A percentile compares a stretch with the other conserved stretches of the same genome.
These are phyloP conservation scores for Cyclotella kingstonii DNA, from an alignment of 108 stramenopile species.

Conservation along the genomic window DNA sequence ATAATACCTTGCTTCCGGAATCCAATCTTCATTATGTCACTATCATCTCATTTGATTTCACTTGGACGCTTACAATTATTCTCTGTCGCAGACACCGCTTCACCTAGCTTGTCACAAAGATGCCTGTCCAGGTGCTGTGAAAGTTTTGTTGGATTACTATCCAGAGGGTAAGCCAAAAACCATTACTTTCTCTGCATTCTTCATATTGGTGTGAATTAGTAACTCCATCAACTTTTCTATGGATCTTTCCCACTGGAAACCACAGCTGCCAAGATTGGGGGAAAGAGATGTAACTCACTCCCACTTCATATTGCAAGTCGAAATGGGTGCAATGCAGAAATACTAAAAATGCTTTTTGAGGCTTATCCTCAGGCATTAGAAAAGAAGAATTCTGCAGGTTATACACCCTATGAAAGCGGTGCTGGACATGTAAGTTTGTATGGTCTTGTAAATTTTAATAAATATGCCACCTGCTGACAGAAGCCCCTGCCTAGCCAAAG, in stretches of 20 bases:
- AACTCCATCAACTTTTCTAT: no score
- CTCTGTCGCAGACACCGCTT: constrained; percentile 21
- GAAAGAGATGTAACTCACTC: constrained; percentile 42
- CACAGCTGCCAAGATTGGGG: constrained; percentile 22
- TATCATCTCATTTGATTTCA: no score
- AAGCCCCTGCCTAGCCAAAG: no score
- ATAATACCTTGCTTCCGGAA: not conserved
- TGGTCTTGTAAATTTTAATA: not conserved
- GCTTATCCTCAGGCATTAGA: constrained; percentile 53
- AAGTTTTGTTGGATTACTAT: constrained; percentile 31
- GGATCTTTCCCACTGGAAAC: not conserved
- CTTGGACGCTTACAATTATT: not conserved
- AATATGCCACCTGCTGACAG: not conserved
- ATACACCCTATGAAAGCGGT: constrained; percentile 23
- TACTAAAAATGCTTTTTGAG: constrained; percentile 55
- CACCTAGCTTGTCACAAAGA: constrained; percentile 48
- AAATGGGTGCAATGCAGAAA: constrained; percentile 38
- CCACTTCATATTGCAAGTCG: constrained; percentile 41
- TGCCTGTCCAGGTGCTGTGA: constrained; percentile 33
- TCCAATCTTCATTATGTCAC: no score
- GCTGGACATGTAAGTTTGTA: constrained; percentile 28
- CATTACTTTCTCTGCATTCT: not conserved
- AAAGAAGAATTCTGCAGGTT: constrained; percentile 34
- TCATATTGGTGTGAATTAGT: not conserved
- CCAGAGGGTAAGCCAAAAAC: constrained; percentile 31